Base-by-base conservation (phyloP, 2,329 filamentous ascomycete species). In the Colletotrichum sp. region DNA sequence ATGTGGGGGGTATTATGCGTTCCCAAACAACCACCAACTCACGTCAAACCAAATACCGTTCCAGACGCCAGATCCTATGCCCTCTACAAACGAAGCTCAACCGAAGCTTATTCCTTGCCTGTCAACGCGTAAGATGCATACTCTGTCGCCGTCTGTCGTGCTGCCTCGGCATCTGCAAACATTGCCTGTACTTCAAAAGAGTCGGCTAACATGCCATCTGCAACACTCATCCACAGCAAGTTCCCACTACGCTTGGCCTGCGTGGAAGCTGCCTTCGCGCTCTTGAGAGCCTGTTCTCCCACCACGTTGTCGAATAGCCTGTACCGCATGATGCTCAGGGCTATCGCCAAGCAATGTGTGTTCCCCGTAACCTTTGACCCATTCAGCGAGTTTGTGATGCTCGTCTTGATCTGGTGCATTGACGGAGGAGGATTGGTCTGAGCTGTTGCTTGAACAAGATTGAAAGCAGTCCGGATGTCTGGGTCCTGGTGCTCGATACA, bases 281-380 rank as follows among this genome's bases (percentile, higher is more conserved):
- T 95, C 85, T 96, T 96, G 75, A 95, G 89, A 0, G 94, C 94
- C 83, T 96, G 94, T 75, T 94, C 94, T 66, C 95, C 95, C 6
- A 98, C 92, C 16, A 96, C 94, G 75, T 94, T 94, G 62, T 94
- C 93, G 84, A 96, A 98, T 81, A 98, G 94, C 68, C 93, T 91
- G 81, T 91, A 92, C 69, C 94, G 94, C 94, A 98, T 98, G 78
- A 97, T 93, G 79, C 93, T 96, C 75, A 98, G 91, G 8, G 94
- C 93, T 78, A 98, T 94, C 64, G 93, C 93, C n/a, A 96, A 90
- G 70, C 96, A 94, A 78, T 98, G 94, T 34, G 92, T 92, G 82
- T 98, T 98, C 71, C 89, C 89, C 10, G 94, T 92, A 9, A 88
- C 87, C 78, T 94, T 93, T 15, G 95, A 93, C 4, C 92, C 91